Base-by-base conservation (phyloP, 768 basidiomycete genomes). In the Saitozyma podzolica region DNA sequence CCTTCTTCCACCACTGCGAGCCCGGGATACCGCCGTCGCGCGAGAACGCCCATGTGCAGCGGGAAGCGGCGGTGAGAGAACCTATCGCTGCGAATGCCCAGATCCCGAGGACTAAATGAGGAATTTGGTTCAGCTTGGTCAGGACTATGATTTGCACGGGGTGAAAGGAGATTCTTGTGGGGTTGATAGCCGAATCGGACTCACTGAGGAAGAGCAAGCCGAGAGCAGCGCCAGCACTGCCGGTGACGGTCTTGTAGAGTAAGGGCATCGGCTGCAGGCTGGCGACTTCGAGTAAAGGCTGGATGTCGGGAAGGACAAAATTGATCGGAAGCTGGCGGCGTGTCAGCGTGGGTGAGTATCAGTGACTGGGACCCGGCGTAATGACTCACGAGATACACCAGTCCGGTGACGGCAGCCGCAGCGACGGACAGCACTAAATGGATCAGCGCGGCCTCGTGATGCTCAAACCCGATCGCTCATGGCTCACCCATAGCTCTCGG, bases 11-110 rank as follows among this genome's bases (percentile, higher is more conserved):
- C 60, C 80, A 69, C 10, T 62, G 54, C 42, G 84, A 82, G 50
- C 84, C 82, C 1, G 87, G 88, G 48, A 88, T 85, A 0, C 85
- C 88, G 62, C 83, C 83, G 78, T 88, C 88, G 2, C 88, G 83
- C 0, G 87, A 85, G 73, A 89, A 88, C 51, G 85, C 85, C 88
- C 87, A 88, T 3, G 87, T 88, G 40, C 85, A 84, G 16, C 87
- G 84, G 11, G 87, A 88, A 43, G 87, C 85, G 9, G 86, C 87
- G 56, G 85, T 87, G 47, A 84, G 84, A 64, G 86, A 85, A 16
- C 87, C 87, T 60, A 88, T 85, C 45, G 85, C 83, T 58, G 87
- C 88, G 78, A 88, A 87, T 49, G 70, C 55, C 62, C 70, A 58
- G 59, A 67, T 63, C 41, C 73, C 73, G 67, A 80, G 62, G 64